Evolutionary conservation across 2,329 filamentous ascomycete genomes (phyloP), one percentile per base, ranked within the genome.

Genomic region (Pseudogymnoascus destructans): DNA sequence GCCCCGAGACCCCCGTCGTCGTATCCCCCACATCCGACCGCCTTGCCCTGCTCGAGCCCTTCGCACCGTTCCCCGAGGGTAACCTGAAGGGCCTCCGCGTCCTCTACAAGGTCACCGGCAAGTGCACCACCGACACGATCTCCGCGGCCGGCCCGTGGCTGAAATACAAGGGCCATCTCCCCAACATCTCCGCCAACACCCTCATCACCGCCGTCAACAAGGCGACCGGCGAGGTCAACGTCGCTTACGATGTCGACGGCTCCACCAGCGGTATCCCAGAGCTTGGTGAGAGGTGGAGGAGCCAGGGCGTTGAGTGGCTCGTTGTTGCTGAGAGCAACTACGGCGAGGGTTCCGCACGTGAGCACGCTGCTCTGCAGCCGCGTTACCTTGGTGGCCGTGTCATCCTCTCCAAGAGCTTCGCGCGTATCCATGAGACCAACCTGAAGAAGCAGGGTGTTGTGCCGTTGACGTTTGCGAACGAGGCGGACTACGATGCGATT

Each of bases 121-220:
- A 98, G 75, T 98, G 93, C 79, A 98, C 93, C 59, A 98, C 93
- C 42, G 93, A 98, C 74, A 97, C 93, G 66, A 98, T 98, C 73
- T 97, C 91, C 35, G 92, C 92, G 32, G 92, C 92, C 0, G 92
- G 92, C 5, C 92, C 92, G 13, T 97, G 92, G 92, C 82, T 98
- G 65, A 97, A 97, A 75, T 98, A 97, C 82, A 97, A 97, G 79
- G 93, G 93, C 62, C 93, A 98, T 73, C 82, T 98, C 62, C 89
- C 93, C 71, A 98, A 98, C 77, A 98, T 98, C 72, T 87, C 85
- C 66, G 89, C 89, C 70, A 98, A 98, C 80, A 98, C 93, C 2
- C 82, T 98, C 64, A 96, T 96, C 74, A 93, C 90, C 58, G 93
- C 93, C 61, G 79, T 91, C 70, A 96, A 96, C 72, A 90, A 87